Conservation (phyloP, 441 rosid species). For the Daphne laureola region DNA sequence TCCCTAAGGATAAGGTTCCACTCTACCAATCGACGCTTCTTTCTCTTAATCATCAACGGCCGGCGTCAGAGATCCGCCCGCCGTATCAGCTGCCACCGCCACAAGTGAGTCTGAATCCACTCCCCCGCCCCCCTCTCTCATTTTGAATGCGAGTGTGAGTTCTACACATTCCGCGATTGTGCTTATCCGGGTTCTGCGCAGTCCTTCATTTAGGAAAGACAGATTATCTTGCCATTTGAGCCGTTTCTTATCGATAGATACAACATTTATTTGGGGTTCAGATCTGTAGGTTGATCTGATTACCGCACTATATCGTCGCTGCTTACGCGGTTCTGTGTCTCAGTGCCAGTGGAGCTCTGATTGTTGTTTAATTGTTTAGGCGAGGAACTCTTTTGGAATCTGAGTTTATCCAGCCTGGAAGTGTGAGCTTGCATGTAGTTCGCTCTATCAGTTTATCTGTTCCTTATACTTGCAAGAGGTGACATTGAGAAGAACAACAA, state of each 20-base stretch:
- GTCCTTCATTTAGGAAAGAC: background rate
- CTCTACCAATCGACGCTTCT: background rate
- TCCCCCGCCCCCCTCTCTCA: background rate
- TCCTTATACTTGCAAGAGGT: conserved; percentile 14
- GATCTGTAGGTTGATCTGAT: conserved; percentile 12
- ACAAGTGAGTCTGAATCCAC: conserved; percentile 6
- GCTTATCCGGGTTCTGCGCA: background rate
- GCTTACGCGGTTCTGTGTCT: conserved; percentile 2
- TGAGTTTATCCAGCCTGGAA: background rate
- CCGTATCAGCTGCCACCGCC: conserved; percentile 5
- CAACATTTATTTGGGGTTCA: background rate
- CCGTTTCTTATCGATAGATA: background rate
- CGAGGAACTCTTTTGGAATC: background rate
- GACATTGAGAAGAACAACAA: conserved; percentile 11
- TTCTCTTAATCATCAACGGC: conserved; percentile 8
- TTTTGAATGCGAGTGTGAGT: background rate
- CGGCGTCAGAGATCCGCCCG: conserved; percentile 1
- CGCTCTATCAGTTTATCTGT: conserved; percentile 12
- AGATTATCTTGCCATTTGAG: background rate
- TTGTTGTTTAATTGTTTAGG: background rate
- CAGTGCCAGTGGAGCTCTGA: background rate
- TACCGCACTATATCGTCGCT: background rate
- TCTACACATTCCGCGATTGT: background rate
- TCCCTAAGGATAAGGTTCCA: conserved; percentile 8
- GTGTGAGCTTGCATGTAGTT: conserved; percentile 22